Evolutionary conservation across 495 filamentous ascomycete species (phyloP).

Genomic region (Glonium stellatum): DNA sequence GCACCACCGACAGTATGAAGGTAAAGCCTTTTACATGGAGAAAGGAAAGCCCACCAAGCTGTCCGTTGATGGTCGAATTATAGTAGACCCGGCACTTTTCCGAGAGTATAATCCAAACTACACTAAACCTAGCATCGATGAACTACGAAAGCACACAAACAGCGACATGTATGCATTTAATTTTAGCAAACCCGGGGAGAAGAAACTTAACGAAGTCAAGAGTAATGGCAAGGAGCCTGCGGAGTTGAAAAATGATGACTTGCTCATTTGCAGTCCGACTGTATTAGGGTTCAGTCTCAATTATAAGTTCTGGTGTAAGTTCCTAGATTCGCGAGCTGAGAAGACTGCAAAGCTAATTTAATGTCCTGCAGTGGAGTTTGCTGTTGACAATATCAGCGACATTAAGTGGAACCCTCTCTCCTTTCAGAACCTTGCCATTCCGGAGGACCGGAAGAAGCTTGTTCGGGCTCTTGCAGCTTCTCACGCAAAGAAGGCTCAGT

Average conservation of each 20-base stretch:
- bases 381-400: slow-evolving; percentile 29
- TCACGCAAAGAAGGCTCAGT: neutral
- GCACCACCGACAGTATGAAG: slow-evolving; percentile 17
- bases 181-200: neutral
- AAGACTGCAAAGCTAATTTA: neutral
- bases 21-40: slow-evolving; percentile 20
- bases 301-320: slow-evolving; percentile 26
- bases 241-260: slow-evolving; percentile 28
- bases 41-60: slow-evolving; percentile 12
- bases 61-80: slow-evolving; percentile 19
- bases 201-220: neutral
- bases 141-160: neutral
- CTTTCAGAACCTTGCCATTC: slow-evolving; percentile 27
- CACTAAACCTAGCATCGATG: neutral
- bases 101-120: slow-evolving; percentile 27
- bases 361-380: slow-evolving; percentile 26
- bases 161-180: neutral
- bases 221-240: neutral
- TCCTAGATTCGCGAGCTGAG: neutral
- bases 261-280: slow-evolving; percentile 29
- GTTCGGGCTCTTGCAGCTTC: slow-evolving; percentile 20
- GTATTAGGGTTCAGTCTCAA: slow-evolving; percentile 31
- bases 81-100: slow-evolving; percentile 25
- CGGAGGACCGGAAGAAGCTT: slow-evolving; percentile 22
- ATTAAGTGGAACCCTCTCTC: slow-evolving; percentile 23